These are phyloP conservation scores for Pseudopyricularia cyperi DNA, from an alignment of 2,329 filamentous ascomycete species.

Conservation along the genomic window DNA sequence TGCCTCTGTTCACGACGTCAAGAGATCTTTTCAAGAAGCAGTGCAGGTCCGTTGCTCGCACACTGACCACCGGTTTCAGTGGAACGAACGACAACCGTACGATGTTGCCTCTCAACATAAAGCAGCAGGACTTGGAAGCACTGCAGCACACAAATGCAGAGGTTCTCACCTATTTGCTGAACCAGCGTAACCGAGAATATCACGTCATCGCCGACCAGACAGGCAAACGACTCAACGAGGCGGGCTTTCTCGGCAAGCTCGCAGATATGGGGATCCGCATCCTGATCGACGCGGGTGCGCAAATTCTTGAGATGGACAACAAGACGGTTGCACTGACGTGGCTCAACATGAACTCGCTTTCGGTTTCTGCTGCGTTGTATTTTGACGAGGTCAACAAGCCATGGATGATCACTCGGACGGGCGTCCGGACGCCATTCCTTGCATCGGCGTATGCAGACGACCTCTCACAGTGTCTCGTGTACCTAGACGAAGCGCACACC, in stretches of 20 bases:
- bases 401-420: conserved; percentile 25
- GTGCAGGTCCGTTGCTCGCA: conserved; percentile 7
- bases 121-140: conserved; percentile 43
- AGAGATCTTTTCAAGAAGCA: neutral
- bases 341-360: conserved; percentile 28
- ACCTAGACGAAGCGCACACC: conserved; percentile 48
- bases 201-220: conserved; percentile 16
- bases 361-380: conserved; percentile 36
- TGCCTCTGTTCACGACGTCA: conserved; percentile 31
- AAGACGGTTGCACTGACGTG: conserved; percentile 31
- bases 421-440: conserved; percentile 27
- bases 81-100: conserved; percentile 55
- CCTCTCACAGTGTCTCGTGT: conserved; percentile 39
- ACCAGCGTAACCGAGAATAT: conserved; percentile 35
- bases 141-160: conserved; percentile 50
- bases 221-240: conserved; percentile 28
- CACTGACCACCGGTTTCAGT: conserved; percentile 53
- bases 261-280: conserved; percentile 26
- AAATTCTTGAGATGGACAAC: conserved; percentile 50
- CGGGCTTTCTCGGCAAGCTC: conserved; percentile 28
- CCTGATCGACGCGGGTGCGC: conserved; percentile 51
- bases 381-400: conserved; percentile 34
- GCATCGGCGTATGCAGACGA: conserved; percentile 41
- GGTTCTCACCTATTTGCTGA: conserved; percentile 45
- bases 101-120: conserved; percentile 47